Percentiles rank a stretch among this genome's conserved stretches.
Evolutionary conservation across 306 rosid genomes (phyloP).

Genomic region (Mucuna pruriens): DNA sequence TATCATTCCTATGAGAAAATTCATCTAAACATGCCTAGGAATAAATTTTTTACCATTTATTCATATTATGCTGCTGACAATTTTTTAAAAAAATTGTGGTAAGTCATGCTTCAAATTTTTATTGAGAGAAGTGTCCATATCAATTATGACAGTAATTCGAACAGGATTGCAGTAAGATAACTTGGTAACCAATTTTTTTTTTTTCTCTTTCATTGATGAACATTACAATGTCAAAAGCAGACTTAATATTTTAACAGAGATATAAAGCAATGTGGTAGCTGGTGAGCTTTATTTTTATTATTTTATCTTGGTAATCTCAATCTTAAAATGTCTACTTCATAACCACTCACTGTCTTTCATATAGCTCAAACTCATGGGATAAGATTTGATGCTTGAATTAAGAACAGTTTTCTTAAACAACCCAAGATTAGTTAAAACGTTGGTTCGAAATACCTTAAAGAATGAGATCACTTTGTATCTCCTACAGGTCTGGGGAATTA

Average conservation of each 20-base stretch:
- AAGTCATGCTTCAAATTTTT: too few species aligned
- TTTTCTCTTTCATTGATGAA: too few species aligned
- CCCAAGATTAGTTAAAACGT: conserved; percentile 39
- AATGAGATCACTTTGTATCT: conserved; percentile 34
- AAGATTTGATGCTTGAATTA: conserved; percentile 10
- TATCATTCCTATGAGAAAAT: too few species aligned
- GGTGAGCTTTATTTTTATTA: not conserved
- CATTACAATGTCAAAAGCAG: not conserved
- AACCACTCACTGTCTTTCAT: conserved; percentile 9
- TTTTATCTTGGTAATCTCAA: conserved; percentile 27
- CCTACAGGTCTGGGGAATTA: not conserved
- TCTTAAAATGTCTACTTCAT: not conserved
- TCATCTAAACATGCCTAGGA: too few species aligned
- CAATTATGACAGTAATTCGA: too few species aligned
- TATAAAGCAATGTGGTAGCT: not conserved
- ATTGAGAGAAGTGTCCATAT: too few species aligned
- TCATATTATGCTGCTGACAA: too few species aligned
- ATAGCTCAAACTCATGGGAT: conserved; percentile 14
- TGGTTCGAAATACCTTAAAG: conserved; percentile 31
- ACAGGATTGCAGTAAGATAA: too few species aligned
- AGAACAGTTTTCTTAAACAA: conserved; percentile 32
- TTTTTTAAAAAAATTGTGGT: too few species aligned
- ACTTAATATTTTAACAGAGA: not conserved
- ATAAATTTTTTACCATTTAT: too few species aligned
- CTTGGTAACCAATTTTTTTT: too few species aligned